Base-by-base conservation (phyloP, 2,329 filamentous ascomycete genomes). In the Didymella pomorum region DNA sequence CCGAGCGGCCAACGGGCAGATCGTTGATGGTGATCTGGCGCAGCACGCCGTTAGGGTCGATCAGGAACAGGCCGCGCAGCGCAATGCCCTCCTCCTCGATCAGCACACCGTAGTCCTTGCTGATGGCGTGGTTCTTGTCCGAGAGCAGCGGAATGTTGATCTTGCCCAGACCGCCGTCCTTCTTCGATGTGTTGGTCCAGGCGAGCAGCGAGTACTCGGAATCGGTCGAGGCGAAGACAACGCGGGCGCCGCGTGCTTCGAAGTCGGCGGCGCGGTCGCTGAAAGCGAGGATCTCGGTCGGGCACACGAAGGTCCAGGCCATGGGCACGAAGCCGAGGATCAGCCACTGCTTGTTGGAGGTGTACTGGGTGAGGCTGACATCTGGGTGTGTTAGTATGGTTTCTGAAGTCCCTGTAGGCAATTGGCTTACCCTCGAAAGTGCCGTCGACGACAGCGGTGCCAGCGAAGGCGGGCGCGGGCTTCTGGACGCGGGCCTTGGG, bases 251-350 rank as follows among this genome's bases (percentile, higher is more conserved):
- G 71, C 87, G 84, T 58, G 79, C 80, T 60, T 79, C 78, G 77
- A 89, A 88, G 67, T 86, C 84, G 53, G 83, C 73, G n/a, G 85
- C 80, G 52, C 85, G 84, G 56, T 87, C 83, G 75, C 84, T 86
- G 79, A 85, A 89, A 70, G 86, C 85, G 69, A 87, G 83, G 77
- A 89, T 87, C 77, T 89, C 85, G 71, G 84, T 86, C 26, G 85
- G 85, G 79, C 86, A 89, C 72, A 89, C 86, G 66, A 88, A 89
- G 66, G 86, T 88, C 82, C 87, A 89, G 69, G 87, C 86, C 78
- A 87, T 86, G 56, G 87, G 87, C 75, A 88, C 86, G 80, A 89
- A 89, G 64, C 86, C 83, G 31, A 89, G 84, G 67, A 88, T 80
- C 58, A 88, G 83, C 87, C 87, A 84, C 78, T 83, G 79, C 60